phyloP scores from a whole-genome alignment of 768 basidiomycete species.

The Flagelloscypha sp. region DNA sequence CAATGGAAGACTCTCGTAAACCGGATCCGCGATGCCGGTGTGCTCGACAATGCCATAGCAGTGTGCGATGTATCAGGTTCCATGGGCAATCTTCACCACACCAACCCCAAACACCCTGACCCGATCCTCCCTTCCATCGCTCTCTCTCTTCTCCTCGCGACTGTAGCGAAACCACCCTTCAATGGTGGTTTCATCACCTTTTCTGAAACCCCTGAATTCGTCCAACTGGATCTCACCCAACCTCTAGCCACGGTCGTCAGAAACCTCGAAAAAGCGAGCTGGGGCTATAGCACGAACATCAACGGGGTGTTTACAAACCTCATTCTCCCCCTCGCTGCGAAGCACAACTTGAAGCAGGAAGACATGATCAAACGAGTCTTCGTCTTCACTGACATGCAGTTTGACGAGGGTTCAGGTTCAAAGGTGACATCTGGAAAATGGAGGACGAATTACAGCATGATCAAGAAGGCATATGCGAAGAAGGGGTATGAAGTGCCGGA shows the following conservation, averaged over 20 bases:
- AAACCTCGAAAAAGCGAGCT: conserved; percentile 26
- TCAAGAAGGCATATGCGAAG: conserved; percentile 43
- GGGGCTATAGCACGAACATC: conserved; percentile 58
- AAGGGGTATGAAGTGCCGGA: conserved; percentile 69
- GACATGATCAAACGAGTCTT: conserved; percentile 74
- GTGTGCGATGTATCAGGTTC: conserved; percentile 71
- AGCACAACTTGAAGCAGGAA: conserved; percentile 48
- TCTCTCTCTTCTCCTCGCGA: conserved; percentile 57
- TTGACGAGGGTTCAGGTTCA: conserved; percentile 31
- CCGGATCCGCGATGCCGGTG: conserved; percentile 42
- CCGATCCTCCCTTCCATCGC: conserved; percentile 60
- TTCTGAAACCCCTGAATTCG: conserved; percentile 40
- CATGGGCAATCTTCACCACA: conserved; percentile 39
- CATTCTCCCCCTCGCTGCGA: conserved; percentile 51
- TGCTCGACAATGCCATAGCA: conserved; percentile 55
- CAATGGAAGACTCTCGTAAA: conserved; percentile 61
- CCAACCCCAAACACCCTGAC: neutral
- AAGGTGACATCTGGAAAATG: conserved; percentile 21
- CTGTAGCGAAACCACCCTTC: conserved; percentile 58
- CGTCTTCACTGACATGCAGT: conserved; percentile 77
- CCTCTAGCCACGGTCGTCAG: conserved; percentile 29
- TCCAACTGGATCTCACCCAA: conserved; percentile 35
- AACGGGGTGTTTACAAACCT: conserved; percentile 54
- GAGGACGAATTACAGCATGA: conserved; percentile 56
- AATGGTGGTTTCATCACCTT: conserved; percentile 63